Evolutionary conservation across 108 stramenopile species (phyloP).

Genomic region (Cyclotella sp.): DNA sequence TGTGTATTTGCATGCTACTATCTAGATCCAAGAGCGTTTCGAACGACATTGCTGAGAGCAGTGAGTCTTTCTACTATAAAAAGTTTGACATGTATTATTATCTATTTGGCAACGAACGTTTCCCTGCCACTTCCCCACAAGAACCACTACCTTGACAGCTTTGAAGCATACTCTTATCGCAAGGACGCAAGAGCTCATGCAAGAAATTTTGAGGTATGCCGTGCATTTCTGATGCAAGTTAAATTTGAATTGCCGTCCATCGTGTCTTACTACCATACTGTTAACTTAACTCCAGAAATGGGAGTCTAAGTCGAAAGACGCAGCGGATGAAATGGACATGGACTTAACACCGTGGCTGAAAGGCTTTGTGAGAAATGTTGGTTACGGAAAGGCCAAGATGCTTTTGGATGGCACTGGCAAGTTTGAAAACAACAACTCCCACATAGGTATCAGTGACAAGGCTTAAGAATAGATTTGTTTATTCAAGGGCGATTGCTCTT

Average conservation of each 20-base stretch:
- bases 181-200: slow-evolving; percentile 51
- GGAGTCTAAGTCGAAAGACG: slow-evolving; percentile 9
- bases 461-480: too few species aligned
- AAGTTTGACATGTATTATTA: not conserved
- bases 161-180: slow-evolving; percentile 65
- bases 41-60: slow-evolving; percentile 11
- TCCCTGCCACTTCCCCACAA: slow-evolving; percentile 27
- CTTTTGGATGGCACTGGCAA: slow-evolving; percentile 1
- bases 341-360: slow-evolving; percentile 59
- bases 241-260: not conserved
- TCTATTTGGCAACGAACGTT: not conserved
- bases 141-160: slow-evolving; percentile 71
- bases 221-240: not conserved
- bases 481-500: not conserved
- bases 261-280: not conserved
- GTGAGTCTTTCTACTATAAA: not conserved
- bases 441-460: too few species aligned
- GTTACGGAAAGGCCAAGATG: slow-evolving; percentile 9
- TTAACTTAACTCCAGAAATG: not conserved
- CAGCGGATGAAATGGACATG: slow-evolving; percentile 32
- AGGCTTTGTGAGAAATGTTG: slow-evolving; percentile 21
- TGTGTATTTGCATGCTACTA: not conserved
- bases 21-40: not conserved
- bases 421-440: slow-evolving; percentile 3
- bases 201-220: slow-evolving; percentile 8